A percentile compares a stretch with the other conserved stretches of the same genome.
These are phyloP conservation scores for Fusarium gaditjirri DNA, from an alignment of 2,329 filamentous ascomycete species.

Conservation along the genomic window DNA sequence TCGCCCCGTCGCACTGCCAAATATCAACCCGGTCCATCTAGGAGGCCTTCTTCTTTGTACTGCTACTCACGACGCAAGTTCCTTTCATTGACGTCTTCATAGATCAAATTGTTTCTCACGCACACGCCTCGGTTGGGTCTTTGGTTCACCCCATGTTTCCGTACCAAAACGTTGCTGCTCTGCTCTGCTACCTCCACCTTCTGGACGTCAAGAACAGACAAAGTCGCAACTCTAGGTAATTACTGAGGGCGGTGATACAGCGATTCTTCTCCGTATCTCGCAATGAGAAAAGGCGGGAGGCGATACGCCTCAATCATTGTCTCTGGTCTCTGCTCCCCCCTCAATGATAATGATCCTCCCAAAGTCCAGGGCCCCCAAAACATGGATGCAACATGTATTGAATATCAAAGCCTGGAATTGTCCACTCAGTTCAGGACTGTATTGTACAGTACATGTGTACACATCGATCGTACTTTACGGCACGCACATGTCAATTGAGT, in stretches of 20 bases:
- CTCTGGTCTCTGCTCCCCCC: constrained; percentile 30
- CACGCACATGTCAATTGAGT: constrained; percentile 23
- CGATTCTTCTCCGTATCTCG: neutral
- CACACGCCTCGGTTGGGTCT: constrained; percentile 19
- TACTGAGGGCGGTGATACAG: neutral
- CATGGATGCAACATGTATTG: constrained; percentile 23
- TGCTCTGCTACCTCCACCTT: constrained; percentile 31
- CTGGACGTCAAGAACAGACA: constrained; percentile 17
- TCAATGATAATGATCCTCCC: constrained; percentile 27
- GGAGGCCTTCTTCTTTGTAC: constrained; percentile 17
- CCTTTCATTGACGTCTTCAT: neutral
- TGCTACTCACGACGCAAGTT: neutral
- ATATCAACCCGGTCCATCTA: neutral
- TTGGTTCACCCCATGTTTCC: constrained; percentile 23
- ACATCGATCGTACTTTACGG: neutral
- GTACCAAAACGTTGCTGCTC: constrained; percentile 10
- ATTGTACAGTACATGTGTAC: neutral
- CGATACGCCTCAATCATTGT: constrained; percentile 34
- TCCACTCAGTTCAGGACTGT: neutral
- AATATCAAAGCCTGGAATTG: constrained; percentile 37
- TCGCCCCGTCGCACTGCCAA: constrained; percentile 7
- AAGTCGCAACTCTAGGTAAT: constrained; percentile 4
- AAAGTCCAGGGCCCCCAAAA: constrained; percentile 29
- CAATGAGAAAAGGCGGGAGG: constrained; percentile 17
- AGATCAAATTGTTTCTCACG: constrained; percentile 27